A percentile compares a stretch with the other conserved stretches of the same genome.
Evolutionary conservation across 2,329 filamentous ascomycete genomes (phyloP).

Genomic region (Pseudogymnoascus sp.): DNA sequence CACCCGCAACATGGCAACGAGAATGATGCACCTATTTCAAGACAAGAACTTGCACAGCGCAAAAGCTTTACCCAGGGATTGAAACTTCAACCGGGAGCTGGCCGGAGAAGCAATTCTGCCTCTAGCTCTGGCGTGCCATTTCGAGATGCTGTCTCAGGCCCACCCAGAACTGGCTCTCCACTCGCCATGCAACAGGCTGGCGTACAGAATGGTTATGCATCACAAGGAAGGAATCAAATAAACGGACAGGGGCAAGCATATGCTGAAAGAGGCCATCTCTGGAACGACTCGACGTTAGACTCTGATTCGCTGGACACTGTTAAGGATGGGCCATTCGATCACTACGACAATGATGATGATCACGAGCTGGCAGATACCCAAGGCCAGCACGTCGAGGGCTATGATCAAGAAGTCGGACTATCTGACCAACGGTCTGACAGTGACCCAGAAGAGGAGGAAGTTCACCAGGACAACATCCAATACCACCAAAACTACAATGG

Average conservation of each 20-base stretch:
- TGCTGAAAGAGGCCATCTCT: background rate
- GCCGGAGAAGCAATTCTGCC: background rate
- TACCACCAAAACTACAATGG: background rate
- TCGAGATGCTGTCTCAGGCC: background rate
- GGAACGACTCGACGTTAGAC: background rate
- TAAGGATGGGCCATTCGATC: background rate
- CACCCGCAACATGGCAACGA: background rate
- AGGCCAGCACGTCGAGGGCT: background rate
- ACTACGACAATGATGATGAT: background rate
- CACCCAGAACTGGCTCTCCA: background rate
- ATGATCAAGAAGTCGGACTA: background rate
- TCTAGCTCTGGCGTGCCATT: background rate
- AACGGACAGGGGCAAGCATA: background rate
- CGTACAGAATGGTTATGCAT: background rate
- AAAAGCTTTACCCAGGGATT: background rate
- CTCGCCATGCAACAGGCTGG: background rate
- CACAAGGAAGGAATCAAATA: background rate
- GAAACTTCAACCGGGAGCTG: background rate
- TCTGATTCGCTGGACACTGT: background rate
- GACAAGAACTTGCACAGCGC: background rate
- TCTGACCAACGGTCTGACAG: background rate
- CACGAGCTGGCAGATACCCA: background rate
- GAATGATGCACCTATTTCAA: background rate
- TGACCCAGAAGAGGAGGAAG: background rate
- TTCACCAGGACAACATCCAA: background rate